Base-by-base conservation (phyloP, 2,329 filamentous ascomycete species). In the Aspergillus japonicus region DNA sequence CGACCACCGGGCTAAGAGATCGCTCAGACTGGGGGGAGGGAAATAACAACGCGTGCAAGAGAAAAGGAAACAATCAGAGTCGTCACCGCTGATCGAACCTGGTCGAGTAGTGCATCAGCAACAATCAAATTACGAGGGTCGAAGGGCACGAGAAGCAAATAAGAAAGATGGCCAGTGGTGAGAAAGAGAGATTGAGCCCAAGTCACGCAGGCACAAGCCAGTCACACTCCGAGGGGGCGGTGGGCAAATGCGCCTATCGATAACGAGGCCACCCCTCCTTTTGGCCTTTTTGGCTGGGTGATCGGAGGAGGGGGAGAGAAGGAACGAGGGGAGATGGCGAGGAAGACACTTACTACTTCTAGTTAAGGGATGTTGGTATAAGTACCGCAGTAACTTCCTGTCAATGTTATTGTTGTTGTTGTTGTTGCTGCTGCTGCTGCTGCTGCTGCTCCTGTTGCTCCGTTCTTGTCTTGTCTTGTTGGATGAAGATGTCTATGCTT, bases 141-240 rank as follows among this genome's bases (percentile, higher is more conserved):
- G 54, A 50, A 51, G 39, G 42, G 49, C 19, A 6, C 39, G 39
- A 44, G 44, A 47, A 44, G 50, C 24, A 54, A 57, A 53, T 54
- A 56, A 56, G 49, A 51, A 57, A 52, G 47, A 44, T 35, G 6
- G 11, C 33, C 26, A 29, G 26, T 29, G 26, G 26, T 44, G 39
- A 44, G 54, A 47, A 56, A 26, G 50, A 56, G 48, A 11, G 23
- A 50, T 59, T 35, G 39, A 58, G 26, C 50, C 33, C 33, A 55
- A 64, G 65, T 66, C 67, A 70, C 69, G 68, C 69, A 70, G 69
- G 69, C 63, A 69, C 68, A 66, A 61, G 64, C 66, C 64, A 68
- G 62, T 69, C 61, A 66, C 56, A 62, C 52, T 33, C 53, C 44
- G 24, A 51, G 48, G 51, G 55, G 58, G 62, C 29, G 58, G 62